phyloP scores from a whole-genome alignment of 108 stramenopile species.

The Pseudonitzschia multiseries region DNA sequence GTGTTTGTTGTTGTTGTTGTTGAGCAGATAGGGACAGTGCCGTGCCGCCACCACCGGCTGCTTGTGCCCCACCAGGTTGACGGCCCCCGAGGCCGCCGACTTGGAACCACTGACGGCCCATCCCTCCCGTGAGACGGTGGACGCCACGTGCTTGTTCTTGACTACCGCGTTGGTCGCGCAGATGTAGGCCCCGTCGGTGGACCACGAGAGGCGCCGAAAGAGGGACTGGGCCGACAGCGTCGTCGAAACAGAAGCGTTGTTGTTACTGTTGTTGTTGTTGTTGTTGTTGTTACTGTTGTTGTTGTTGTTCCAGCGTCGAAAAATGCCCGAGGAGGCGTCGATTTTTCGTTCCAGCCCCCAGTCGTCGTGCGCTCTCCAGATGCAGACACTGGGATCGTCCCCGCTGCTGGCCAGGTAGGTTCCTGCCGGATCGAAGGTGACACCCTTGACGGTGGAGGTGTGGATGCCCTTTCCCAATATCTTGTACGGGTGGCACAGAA shows the following conservation, averaged over 20 bases:
- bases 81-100: conserved; percentile 61
- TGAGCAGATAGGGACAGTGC: conserved; percentile 74
- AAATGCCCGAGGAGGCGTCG: conserved; percentile 71
- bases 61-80: conserved; percentile 89
- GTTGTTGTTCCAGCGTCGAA: conserved; percentile 52
- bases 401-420: conserved; percentile 79
- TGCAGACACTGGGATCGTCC: conserved; percentile 84
- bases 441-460: conserved; percentile 86
- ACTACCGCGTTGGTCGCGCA: conserved; percentile 85
- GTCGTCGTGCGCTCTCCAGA: conserved; percentile 88
- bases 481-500: conserved; percentile 71
- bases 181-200: conserved; percentile 84
- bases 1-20: conserved; percentile 15
- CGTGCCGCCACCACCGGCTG: conserved; percentile 82
- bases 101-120: conserved; percentile 69
- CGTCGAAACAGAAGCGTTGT: conserved; percentile 24
- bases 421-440: conserved; percentile 86
- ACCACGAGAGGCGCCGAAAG: conserved; percentile 85
- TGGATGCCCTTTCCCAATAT: conserved; percentile 67
- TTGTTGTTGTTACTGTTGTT: conserved; percentile 39
- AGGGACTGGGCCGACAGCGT: conserved; percentile 30
- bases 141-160: conserved; percentile 82
- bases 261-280: conserved; percentile 37
- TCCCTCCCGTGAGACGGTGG: conserved; percentile 83
- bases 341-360: conserved; percentile 84